phyloP scores from a whole-genome alignment of 1,284 basidiomycete genomes.

The Tylopilus sp. region DNA sequence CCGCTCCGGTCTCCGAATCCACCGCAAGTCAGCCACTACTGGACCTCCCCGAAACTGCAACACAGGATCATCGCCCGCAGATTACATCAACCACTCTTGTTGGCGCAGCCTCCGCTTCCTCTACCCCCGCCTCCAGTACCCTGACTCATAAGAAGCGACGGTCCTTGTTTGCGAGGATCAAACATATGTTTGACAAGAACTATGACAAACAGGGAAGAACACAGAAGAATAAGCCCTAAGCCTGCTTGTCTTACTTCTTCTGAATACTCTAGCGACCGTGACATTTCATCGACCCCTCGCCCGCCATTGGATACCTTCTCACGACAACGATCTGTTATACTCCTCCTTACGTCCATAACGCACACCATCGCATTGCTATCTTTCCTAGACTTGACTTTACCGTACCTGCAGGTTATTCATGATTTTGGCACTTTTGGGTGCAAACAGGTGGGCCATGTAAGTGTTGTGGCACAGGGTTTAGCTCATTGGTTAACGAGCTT shows the following conservation, averaged over 20 bases:
- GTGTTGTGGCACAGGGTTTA: constrained; percentile 2
- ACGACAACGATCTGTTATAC: constrained; percentile 22
- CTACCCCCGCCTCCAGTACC: constrained; percentile 24
- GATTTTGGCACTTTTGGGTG: not conserved
- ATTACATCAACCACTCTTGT: not conserved
- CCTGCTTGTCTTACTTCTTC: not conserved
- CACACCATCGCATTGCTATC: constrained; percentile 11
- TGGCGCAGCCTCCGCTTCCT: constrained; percentile 1
- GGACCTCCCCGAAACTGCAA: not conserved
- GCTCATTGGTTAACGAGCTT: constrained; percentile 6
- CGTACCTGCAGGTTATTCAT: constrained; percentile 15
- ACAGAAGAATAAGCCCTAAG: constrained; percentile 19
- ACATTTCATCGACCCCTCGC: not conserved
- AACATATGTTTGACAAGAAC: constrained; percentile 41
- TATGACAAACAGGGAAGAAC: constrained; percentile 21
- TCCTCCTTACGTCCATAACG: constrained; percentile 15
- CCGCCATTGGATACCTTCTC: constrained; percentile 4
- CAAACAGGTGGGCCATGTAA: constrained; percentile 16
- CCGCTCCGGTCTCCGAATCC: not conserved
- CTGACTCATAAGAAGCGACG: constrained; percentile 38
- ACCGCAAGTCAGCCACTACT: not conserved
- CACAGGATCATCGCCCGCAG: not conserved
- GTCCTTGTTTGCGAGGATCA: constrained; percentile 46
- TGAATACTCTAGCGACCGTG: not conserved
- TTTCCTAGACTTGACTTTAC: constrained; percentile 24